Evolutionary conservation across 2,329 filamentous ascomycete genomes (phyloP).

Genomic region (Dactylonectria macrodidyma): DNA sequence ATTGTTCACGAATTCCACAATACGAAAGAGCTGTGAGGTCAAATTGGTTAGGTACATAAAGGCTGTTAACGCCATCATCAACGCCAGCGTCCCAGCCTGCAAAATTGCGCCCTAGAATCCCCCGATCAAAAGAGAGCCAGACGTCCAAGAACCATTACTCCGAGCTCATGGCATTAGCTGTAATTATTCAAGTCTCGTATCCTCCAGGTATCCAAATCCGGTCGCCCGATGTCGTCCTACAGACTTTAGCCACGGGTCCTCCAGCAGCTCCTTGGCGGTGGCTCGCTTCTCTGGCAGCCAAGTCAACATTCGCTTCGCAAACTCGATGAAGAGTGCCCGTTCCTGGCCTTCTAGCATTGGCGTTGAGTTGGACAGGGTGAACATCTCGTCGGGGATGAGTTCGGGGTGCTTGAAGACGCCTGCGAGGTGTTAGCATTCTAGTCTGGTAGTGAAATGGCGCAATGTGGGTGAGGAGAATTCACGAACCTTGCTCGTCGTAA

Average conservation of each 20-base stretch:
- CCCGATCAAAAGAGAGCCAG: background rate
- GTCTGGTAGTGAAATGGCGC: background rate
- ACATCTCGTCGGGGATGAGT: constrained; percentile 40
- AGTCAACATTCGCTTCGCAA: constrained; percentile 49
- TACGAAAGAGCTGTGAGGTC: too few species aligned
- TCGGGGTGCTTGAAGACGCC: constrained; percentile 41
- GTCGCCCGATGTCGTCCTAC: constrained; percentile 17
- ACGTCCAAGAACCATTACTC: constrained; percentile 2
- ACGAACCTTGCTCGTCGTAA: constrained; percentile 41
- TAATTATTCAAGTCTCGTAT: constrained; percentile 28
- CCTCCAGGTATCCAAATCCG: constrained; percentile 39
- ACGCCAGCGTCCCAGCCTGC: background rate
- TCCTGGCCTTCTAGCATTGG: constrained; percentile 43
- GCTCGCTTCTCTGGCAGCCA: constrained; percentile 50
- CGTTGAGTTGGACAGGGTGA: constrained; percentile 38
- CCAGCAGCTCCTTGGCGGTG: constrained; percentile 48
- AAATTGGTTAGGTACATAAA: too few species aligned
- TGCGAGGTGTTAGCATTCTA: constrained; percentile 21
- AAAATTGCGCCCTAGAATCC: background rate
- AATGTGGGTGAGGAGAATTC: background rate
- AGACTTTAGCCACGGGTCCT: constrained; percentile 49
- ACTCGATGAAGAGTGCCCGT: constrained; percentile 45
- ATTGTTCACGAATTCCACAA: too few species aligned
- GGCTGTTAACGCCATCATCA: too few species aligned
- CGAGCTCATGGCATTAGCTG: background rate